These are phyloP conservation scores for Diutina scorzettiae DNA, from an alignment of 1,139 yeast genomes.

Conservation along the genomic window DNA sequence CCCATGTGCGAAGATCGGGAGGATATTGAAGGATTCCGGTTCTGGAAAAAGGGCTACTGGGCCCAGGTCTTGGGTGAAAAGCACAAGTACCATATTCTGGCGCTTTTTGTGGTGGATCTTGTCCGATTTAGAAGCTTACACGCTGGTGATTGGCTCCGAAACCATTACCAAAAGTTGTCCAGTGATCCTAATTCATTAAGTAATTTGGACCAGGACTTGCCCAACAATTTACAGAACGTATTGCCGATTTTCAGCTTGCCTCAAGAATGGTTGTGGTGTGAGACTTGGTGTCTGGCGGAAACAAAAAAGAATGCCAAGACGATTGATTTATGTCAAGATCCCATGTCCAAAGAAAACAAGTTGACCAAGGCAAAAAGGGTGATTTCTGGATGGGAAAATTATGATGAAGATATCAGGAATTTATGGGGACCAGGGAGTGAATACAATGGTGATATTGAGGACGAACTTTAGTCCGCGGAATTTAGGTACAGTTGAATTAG, in stretches of 20 bases:
- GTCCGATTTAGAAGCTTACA: constrained; percentile 45
- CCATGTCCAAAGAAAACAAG: constrained; percentile 68
- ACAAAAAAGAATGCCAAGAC: constrained; percentile 53
- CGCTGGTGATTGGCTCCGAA: constrained; percentile 72
- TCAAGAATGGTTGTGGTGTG: constrained; percentile 88
- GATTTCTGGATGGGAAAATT: constrained; percentile 64
- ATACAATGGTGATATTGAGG: background rate
- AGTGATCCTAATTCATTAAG: constrained; percentile 69
- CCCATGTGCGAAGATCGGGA: constrained; percentile 79
- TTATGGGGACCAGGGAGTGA: no score
- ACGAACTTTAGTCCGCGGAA: background rate
- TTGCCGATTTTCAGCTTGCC: constrained; percentile 64
- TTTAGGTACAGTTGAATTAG: background rate
- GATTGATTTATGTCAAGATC: constrained; percentile 76
- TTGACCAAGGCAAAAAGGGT: constrained; percentile 62
- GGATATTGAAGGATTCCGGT: constrained; percentile 78
- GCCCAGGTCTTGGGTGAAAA: constrained; percentile 44
- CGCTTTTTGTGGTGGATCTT: constrained; percentile 73
- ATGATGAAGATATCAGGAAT: constrained; percentile 26
- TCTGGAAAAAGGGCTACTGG: constrained; percentile 97
- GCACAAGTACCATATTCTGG: constrained; percentile 70
- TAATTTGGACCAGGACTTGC: constrained; percentile 84
- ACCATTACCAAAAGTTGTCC: constrained; percentile 78
- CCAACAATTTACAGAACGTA: constrained; percentile 65
- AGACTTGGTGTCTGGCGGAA: constrained; percentile 80